Base-by-base conservation (phyloP, 2,329 filamentous ascomycete genomes). In the Fusarium nematophilum region DNA sequence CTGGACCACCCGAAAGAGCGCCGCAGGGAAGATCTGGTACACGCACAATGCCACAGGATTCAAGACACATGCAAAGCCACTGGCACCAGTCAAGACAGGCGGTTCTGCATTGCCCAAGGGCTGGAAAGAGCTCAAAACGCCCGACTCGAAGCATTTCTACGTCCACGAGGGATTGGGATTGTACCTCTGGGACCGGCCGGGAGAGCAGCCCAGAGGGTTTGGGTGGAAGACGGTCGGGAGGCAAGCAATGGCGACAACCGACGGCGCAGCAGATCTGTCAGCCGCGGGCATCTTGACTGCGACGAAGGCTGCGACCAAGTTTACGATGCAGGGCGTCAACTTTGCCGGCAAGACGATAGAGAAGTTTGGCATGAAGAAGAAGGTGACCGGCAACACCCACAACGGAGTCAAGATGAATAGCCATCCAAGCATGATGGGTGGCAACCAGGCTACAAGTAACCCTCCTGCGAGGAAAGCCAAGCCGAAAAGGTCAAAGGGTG, bases 41-140 rank as follows among this genome's bases (percentile, higher is more conserved):
- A 61, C 42, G n/a, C 60, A 67, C 36, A 62, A 63, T 21, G 15
- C 33, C 3, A 62, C 59, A 4, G 58, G 62, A 2, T 54, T 59
- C 47, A 53, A 45, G 44, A 68, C 56, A 5, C 53, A 65, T n/a
- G 42, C 65, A 23, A 51, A 51, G n/a, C 64, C 60, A 15, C 40
- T 44, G 13, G 15, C 56, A 8, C 26, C 27, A 4, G 36, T 29
- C 2, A 11, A 11, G 5, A 17, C 4, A 47, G 15, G 6, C 27
- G 66, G n/a, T 45, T 49, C 2, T 14, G n/a, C 33, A 5, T 31
- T 66, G 15, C 61, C 59, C 1, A 26, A n/a, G 3, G 61, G 58
- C 10, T 63, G 57, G 61, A 61, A 38, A 34, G 59, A 63, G 40
- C 8, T 50, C 4, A 62, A 37, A n/a, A 66, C 54, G 11, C 56